Conservation (phyloP, 1,284 basidiomycete genomes). For the Ceratobasidium sp. region DNA sequence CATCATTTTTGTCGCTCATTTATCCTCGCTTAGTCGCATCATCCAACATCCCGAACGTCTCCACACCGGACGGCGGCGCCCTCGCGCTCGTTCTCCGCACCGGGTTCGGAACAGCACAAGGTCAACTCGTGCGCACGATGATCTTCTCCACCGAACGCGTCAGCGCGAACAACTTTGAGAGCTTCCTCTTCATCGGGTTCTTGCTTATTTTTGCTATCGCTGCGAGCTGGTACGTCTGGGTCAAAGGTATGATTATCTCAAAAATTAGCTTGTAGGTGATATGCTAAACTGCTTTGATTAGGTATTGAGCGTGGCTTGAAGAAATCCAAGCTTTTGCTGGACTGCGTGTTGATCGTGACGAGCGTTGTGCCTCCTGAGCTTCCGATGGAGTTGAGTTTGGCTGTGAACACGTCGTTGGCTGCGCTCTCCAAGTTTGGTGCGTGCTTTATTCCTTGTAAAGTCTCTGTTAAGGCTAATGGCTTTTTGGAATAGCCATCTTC, state of each 20-base stretch:
- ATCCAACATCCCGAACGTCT: slow-evolving; percentile 13
- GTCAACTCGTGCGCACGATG: slow-evolving; percentile 96
- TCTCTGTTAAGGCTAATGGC: slow-evolving; percentile 5
- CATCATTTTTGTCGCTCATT: neutral
- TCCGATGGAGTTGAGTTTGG: slow-evolving; percentile 95
- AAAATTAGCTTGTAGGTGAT: neutral
- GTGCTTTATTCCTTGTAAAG: slow-evolving; percentile 45
- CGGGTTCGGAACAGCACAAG: slow-evolving; percentile 97
- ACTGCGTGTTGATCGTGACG: slow-evolving; percentile 94
- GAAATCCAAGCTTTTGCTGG: slow-evolving; percentile 91
- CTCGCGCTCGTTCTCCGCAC: slow-evolving; percentile 92
- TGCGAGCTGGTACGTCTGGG: slow-evolving; percentile 96
- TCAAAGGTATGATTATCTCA: slow-evolving; percentile 71
- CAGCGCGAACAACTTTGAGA: slow-evolving; percentile 93
- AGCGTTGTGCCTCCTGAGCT: slow-evolving; percentile 95
- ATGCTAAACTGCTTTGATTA: slow-evolving; percentile 52
- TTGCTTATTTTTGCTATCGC: slow-evolving; percentile 95
- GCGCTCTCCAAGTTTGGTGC: slow-evolving; percentile 91
- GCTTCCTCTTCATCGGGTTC: slow-evolving; percentile 96
- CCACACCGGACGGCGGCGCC: slow-evolving; percentile 88
- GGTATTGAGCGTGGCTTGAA: slow-evolving; percentile 90
- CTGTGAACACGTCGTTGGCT: slow-evolving; percentile 93
- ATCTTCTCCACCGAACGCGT: slow-evolving; percentile 96
- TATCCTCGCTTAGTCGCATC: slow-evolving; percentile 20
- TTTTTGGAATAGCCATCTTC: slow-evolving; percentile 80